These are phyloP conservation scores for Trichoderma sp. DNA, from an alignment of 2,329 filamentous ascomycete species.

Conservation along the genomic window DNA sequence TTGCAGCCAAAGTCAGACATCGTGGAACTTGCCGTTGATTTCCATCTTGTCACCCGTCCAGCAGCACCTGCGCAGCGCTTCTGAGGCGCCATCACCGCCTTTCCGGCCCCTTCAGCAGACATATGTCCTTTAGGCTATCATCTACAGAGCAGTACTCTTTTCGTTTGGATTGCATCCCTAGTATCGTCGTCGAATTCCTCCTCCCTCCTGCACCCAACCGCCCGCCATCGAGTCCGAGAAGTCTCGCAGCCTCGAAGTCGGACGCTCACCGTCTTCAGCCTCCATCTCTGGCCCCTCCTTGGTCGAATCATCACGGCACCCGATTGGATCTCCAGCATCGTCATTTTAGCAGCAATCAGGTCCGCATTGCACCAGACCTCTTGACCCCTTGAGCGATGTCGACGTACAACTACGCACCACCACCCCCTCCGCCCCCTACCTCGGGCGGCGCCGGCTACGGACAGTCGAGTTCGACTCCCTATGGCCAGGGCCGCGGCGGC, in stretches of 20 bases:
- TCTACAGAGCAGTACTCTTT: neutral
- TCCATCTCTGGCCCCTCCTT: neutral
- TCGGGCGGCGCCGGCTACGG: slow-evolving; percentile 44
- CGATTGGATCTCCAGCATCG: neutral
- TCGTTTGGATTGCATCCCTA: neutral
- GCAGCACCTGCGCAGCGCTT: slow-evolving; percentile 1
- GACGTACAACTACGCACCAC: slow-evolving; percentile 57
- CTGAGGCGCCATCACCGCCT: slow-evolving; percentile 1
- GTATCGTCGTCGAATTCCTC: neutral
- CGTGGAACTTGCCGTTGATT: slow-evolving; percentile 14
- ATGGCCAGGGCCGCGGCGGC: slow-evolving; percentile 43
- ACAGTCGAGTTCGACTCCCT: slow-evolving; percentile 44
- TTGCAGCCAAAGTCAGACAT: slow-evolving; percentile 20
- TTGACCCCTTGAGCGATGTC: slow-evolving; percentile 44
- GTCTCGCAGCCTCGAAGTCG: slow-evolving; percentile 10
- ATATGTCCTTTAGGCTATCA: no score
- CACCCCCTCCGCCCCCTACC: slow-evolving; percentile 50
- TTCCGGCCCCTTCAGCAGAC: neutral
- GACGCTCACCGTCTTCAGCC: slow-evolving; percentile 14
- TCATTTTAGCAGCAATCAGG: neutral
- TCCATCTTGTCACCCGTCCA: neutral
- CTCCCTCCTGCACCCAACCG: neutral
- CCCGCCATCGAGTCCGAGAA: slow-evolving; percentile 24
- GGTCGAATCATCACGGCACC: neutral
- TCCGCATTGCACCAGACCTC: neutral